These are phyloP conservation scores for Aspergillus homomorphus DNA, from an alignment of 495 filamentous ascomycete species.

Conservation along the genomic window DNA sequence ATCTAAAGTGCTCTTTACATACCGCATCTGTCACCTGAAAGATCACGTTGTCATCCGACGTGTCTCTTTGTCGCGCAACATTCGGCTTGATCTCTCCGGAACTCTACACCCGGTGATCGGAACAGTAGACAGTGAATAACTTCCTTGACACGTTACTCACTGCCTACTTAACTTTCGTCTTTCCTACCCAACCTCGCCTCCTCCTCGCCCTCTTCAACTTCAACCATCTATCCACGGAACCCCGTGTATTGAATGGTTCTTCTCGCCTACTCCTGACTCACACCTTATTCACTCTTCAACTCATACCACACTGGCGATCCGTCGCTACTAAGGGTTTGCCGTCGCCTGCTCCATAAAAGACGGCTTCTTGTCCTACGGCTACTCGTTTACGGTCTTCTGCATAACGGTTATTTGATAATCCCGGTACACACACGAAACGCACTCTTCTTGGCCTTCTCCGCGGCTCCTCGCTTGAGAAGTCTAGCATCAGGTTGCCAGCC, in stretches of 20 bases:
- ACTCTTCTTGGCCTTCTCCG: slow-evolving; percentile 20
- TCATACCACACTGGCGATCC: slow-evolving; percentile 36
- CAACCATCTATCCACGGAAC: slow-evolving; percentile 3
- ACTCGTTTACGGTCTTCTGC: slow-evolving; percentile 47
- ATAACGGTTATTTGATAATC: slow-evolving; percentile 44
- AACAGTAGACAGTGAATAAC: slow-evolving; percentile 20
- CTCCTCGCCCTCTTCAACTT: too few species aligned
- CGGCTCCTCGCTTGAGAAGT: slow-evolving; percentile 8
- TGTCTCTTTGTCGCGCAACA: slow-evolving; percentile 17
- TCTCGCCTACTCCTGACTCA: slow-evolving; percentile 3
- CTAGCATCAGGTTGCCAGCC: slow-evolving; percentile 6
- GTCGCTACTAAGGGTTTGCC: slow-evolving; percentile 40
- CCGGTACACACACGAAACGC: slow-evolving; percentile 22
- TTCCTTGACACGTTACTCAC: slow-evolving; percentile 4
- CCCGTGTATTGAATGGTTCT: slow-evolving; percentile 13
- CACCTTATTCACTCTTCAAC: slow-evolving; percentile 22
- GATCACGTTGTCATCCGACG: slow-evolving; percentile 18
- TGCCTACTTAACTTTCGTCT: slow-evolving; percentile 1
- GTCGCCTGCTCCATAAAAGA: slow-evolving; percentile 47
- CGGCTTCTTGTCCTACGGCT: slow-evolving; percentile 44
- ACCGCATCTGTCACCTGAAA: slow-evolving; percentile 14
- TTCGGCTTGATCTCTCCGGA: slow-evolving; percentile 25
- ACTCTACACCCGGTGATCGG: slow-evolving; percentile 28
- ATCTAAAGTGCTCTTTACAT: slow-evolving; percentile 19
- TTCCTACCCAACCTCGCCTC: slow-evolving; percentile 6